Evolutionary conservation across 768 basidiomycete species (phyloP).

Genomic region (Polyporus arcularius): DNA sequence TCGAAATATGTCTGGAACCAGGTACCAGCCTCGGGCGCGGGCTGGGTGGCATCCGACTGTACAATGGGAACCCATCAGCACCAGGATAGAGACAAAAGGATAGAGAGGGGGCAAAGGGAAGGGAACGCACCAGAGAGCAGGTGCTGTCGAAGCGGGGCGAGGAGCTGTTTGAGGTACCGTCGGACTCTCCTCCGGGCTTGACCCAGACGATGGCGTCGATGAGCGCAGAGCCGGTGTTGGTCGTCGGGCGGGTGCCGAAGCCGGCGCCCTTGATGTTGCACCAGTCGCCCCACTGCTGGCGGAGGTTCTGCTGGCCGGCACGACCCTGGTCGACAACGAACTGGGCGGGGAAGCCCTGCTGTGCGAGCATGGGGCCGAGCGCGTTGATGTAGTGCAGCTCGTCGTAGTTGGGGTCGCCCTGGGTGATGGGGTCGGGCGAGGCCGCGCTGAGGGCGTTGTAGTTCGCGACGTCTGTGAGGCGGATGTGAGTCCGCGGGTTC

Average conservation of each 20-base stretch:
- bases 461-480: conserved; percentile 30
- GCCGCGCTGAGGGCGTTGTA: conserved; percentile 43
- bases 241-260: conserved; percentile 61
- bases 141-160: conserved; percentile 52
- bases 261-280: conserved; percentile 68
- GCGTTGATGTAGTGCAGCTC: conserved; percentile 62
- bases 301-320: conserved; percentile 62
- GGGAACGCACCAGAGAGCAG: conserved; percentile 47
- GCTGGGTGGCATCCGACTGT: conserved; percentile 50
- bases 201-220: conserved; percentile 68
- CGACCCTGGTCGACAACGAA: conserved; percentile 72
- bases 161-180: conserved; percentile 60
- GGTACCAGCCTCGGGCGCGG: conserved; percentile 62
- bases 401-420: conserved; percentile 61
- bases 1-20: conserved; percentile 74
- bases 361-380: conserved; percentile 46
- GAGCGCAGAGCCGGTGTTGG: conserved; percentile 51
- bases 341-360: conserved; percentile 53
- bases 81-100: neutral
- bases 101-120: neutral
- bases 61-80: conserved; percentile 7
- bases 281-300: conserved; percentile 61
- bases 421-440: conserved; percentile 61
- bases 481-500: neutral
- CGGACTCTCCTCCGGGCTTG: conserved; percentile 69